A percentile compares a stretch with the other conserved stretches of the same genome.
Evolutionary conservation across 148 eudicot species (phyloP).

Genomic region (Selenicereus undatus): DNA sequence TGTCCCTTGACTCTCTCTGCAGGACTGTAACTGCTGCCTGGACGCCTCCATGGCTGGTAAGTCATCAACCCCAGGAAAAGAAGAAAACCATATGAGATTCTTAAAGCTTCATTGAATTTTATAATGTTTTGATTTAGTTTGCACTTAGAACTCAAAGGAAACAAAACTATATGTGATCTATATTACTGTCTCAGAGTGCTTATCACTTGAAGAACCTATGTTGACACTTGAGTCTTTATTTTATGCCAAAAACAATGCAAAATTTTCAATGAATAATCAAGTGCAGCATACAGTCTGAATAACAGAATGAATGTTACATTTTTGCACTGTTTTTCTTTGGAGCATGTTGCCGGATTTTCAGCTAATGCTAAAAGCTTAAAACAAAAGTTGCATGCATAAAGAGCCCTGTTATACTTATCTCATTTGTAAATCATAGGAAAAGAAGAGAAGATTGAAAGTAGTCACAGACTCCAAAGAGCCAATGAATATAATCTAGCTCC

Average conservation of each 20-base stretch:
- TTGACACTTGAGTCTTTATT: no score
- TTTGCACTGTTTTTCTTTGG: slow-evolving; percentile 4
- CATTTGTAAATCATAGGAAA: no score
- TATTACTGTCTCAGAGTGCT: no score
- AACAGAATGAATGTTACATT: neutral
- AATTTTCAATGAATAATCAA: no score
- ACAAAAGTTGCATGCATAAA: slow-evolving; percentile 25
- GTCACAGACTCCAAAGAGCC: no score
- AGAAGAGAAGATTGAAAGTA: no score
- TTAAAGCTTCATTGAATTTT: neutral
- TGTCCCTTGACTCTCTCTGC: slow-evolving; percentile 43
- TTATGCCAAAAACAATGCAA: neutral
- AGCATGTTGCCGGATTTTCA: slow-evolving; percentile 2
- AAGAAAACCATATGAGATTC: slow-evolving; percentile 2
- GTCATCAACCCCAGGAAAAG: neutral
- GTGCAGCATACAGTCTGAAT: no score
- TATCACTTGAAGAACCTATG: no score
- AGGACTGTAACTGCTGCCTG: slow-evolving; percentile 73
- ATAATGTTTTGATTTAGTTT: neutral
- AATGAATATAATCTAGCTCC: no score
- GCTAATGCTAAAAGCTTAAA: slow-evolving; percentile 19
- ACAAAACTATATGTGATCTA: neutral
- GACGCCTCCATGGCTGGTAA: slow-evolving; percentile 81
- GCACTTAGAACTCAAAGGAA: slow-evolving; percentile 5
- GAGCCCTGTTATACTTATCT: no score